Base-by-base conservation (phyloP, 2,329 filamentous ascomycete genomes). In the Colletotrichum cuscutae region DNA sequence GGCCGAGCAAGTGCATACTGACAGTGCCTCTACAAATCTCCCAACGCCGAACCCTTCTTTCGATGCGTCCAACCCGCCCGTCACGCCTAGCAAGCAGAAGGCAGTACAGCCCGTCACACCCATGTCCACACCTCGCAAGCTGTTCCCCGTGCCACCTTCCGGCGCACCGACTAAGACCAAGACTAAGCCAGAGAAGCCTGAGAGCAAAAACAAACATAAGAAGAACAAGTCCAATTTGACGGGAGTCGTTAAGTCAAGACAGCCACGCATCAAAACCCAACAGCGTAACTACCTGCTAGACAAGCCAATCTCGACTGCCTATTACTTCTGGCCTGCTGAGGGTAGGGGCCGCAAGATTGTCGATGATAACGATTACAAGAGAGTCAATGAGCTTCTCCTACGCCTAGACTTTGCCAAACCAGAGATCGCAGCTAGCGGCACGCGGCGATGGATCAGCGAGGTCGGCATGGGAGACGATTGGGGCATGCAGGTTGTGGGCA, bases 321-420 rank as follows among this genome's bases (percentile, higher is more conserved):
- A 93, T 78, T 95, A 93, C 78, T 84, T 83, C 67, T 95, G 93
- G 93, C 90, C 90, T 0, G 77, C 83, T 0, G 82, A 86, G 26
- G 91, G 90, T 3, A 86, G 92, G 15, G 93, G 92, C 0, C 86
- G 89, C 61, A 85, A 90, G 22, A 85, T 94, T 12, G 86, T 95
- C 3, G 87, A 89, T 13, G 89, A 92, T 26, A 83, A 85, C 35
- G 87, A 88, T 61, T 95, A 95, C 81, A 90, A 91, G 74, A 89
- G 92, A 12, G 89, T 91, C 9, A 86, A 90, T 24, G 93, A 95
- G 76, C 82, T 94, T 11, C 85, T 97, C 0, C 86, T 95, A 5
- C 90, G 92, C 71, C 88, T 95, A 0, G 93, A 95, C 80, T 97
- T 97, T 80, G 86, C 90, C 1, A 92, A 88, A 9, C 81, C 91